Conservation (phyloP, 208 protist genomes). For the Acanthamoeba royreba region DNA sequence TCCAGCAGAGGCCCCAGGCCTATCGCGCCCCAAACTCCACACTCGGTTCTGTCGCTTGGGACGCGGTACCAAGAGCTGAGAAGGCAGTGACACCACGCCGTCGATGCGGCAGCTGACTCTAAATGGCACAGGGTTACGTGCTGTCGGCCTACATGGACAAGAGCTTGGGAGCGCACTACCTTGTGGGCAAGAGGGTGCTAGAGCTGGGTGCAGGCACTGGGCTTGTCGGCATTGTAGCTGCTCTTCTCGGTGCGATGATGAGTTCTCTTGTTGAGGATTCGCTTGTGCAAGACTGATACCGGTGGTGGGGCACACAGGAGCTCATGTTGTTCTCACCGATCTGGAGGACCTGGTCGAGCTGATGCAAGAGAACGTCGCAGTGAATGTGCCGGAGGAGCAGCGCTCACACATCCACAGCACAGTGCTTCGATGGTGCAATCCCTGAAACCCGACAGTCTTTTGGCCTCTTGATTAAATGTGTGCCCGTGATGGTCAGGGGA, state of each 20-base stretch:
- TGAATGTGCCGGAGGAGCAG: not conserved
- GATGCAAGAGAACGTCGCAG: not conserved
- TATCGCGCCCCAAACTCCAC: not conserved
- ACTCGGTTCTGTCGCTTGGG: not conserved
- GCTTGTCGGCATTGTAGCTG: not conserved
- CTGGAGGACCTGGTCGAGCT: not conserved
- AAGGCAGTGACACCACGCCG: not conserved
- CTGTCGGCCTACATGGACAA: not conserved
- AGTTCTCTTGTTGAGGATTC: no score
- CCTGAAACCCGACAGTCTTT: no score
- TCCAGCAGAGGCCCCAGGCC: not conserved
- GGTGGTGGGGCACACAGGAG: no score
- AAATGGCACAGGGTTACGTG: not conserved
- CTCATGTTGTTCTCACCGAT: not conserved
- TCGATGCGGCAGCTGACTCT: not conserved
- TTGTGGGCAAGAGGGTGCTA: not conserved
- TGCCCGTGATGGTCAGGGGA: no score
- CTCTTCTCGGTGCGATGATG: not conserved
- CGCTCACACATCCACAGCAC: not conserved
- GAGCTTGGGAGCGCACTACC: not conserved
- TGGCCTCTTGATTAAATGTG: no score
- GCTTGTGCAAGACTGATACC: no score
- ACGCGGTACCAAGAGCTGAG: not conserved
- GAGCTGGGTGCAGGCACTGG: not conserved
- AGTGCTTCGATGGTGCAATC: not conserved